These are phyloP conservation scores for Coemansia asiatica DNA, from an alignment of 192 early-diverging fungal species.

Conservation along the genomic window DNA sequence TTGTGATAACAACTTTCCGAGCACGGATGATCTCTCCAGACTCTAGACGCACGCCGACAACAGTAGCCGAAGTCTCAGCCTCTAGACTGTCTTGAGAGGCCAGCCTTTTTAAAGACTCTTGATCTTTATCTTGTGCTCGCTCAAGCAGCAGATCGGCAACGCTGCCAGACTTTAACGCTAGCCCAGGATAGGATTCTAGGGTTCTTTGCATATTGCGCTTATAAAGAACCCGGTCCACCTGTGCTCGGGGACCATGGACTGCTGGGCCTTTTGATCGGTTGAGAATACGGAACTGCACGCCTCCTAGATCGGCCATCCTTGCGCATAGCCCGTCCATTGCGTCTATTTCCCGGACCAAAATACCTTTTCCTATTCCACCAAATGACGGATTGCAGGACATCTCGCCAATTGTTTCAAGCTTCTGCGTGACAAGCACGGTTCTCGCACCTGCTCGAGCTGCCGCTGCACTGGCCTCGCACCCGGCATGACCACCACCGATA, in stretches of 20 bases:
- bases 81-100: slow-evolving; percentile 38
- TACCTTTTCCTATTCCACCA: slow-evolving; percentile 83
- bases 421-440: slow-evolving; percentile 74
- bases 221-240: slow-evolving; percentile 78
- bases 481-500: slow-evolving; percentile 83
- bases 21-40: slow-evolving; percentile 65
- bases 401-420: slow-evolving; percentile 75
- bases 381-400: slow-evolving; percentile 89
- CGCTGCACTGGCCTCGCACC: slow-evolving; percentile 77
- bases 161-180: slow-evolving; percentile 66
- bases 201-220: slow-evolving; percentile 70
- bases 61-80: slow-evolving; percentile 34
- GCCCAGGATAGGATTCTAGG: slow-evolving; percentile 64
- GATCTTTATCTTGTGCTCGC: slow-evolving; percentile 30
- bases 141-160: slow-evolving; percentile 72
- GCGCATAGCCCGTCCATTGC: slow-evolving; percentile 84
- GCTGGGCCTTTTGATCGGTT: slow-evolving; percentile 82
- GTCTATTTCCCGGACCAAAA: slow-evolving; percentile 76
- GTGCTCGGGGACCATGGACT: slow-evolving; percentile 79
- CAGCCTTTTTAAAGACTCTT: slow-evolving; percentile 13
- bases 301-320: slow-evolving; percentile 70
- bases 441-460: slow-evolving; percentile 72
- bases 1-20: slow-evolving; percentile 74
- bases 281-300: slow-evolving; percentile 79
- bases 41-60: slow-evolving; percentile 66